Conservation (phyloP, 202 grass and related monocot species). For the Miscanthus sacchariflorus region DNA sequence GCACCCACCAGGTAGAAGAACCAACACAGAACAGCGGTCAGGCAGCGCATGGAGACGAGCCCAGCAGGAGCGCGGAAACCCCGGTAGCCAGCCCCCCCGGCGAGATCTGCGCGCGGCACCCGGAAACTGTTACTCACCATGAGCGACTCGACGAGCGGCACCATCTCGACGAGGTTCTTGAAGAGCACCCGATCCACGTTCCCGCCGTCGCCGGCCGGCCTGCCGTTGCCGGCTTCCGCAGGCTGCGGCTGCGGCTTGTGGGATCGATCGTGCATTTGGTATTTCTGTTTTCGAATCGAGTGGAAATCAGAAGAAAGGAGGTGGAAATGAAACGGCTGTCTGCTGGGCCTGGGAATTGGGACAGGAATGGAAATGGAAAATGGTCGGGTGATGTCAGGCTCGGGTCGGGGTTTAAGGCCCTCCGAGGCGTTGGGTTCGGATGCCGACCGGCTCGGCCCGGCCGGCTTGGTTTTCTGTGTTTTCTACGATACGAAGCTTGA, state of each 20-base stretch:
- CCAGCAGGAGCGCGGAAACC: background rate
- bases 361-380: background rate
- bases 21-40: background rate
- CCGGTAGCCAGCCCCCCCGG: background rate
- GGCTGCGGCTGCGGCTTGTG: conserved; percentile 33
- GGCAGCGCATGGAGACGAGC: background rate
- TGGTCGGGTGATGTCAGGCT: background rate
- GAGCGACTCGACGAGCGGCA: conserved; percentile 98
- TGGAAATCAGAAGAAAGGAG: conserved; percentile 3
- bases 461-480: background rate
- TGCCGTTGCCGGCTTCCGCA: conserved; percentile 42
- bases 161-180: conserved; percentile 96
- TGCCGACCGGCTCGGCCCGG: background rate
- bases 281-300: background rate
- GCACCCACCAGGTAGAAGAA: conserved; percentile 19
- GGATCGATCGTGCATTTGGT: conserved; percentile 58
- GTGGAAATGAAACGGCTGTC: background rate
- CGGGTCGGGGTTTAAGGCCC: conserved; percentile 26
- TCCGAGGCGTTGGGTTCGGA: background rate
- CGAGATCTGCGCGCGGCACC: conserved; percentile 49
- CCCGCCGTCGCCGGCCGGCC: background rate
- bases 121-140: conserved; percentile 57
- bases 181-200: conserved; percentile 94
- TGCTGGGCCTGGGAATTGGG: background rate
- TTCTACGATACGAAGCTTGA: background rate